A percentile compares a stretch with the other conserved stretches of the same genome.
Evolutionary conservation across 495 filamentous ascomycete species (phyloP).

Genomic region (Tetracladium setigerum): DNA sequence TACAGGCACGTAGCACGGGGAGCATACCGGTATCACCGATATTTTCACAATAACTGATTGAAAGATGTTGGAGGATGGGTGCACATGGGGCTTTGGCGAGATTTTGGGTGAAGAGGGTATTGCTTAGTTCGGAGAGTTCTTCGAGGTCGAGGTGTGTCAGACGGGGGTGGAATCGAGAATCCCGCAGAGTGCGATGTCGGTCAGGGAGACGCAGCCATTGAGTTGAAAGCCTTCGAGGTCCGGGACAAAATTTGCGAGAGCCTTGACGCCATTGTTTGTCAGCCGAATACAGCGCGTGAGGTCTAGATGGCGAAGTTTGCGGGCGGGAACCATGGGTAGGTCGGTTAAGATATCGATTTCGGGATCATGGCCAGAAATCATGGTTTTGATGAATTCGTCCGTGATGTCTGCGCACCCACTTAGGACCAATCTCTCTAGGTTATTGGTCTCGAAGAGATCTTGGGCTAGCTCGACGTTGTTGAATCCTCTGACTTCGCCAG

Average conservation of each 20-base stretch:
- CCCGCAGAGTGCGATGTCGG: conserved; percentile 62
- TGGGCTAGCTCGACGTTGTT: conserved; percentile 59
- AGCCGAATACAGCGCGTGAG: conserved; percentile 68
- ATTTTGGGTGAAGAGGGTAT: conserved; percentile 56
- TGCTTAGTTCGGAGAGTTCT: conserved; percentile 71
- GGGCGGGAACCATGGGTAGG: conserved; percentile 66
- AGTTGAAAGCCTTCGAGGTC: conserved; percentile 75
- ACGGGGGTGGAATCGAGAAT: conserved; percentile 67
- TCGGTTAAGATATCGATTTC: conserved; percentile 73
- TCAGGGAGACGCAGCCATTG: conserved; percentile 60
- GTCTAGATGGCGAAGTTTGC: conserved; percentile 78
- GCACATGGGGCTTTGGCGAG: conserved; percentile 71
- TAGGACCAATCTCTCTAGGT: conserved; percentile 69
- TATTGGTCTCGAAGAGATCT: conserved; percentile 71
- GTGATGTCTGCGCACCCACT: conserved; percentile 67
- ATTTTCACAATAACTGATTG: conserved; percentile 82
- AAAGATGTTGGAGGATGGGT: conserved; percentile 64
- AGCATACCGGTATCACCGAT: conserved; percentile 82
- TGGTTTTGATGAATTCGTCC: conserved; percentile 59
- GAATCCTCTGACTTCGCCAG: conserved; percentile 76
- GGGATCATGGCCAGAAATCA: conserved; percentile 66
- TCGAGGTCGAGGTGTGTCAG: conserved; percentile 88
- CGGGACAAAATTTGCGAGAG: conserved; percentile 67
- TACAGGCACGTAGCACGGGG: conserved; percentile 69
- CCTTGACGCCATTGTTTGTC: conserved; percentile 60